These are phyloP conservation scores for Aspergillus hortae DNA, from an alignment of 2,329 filamentous ascomycete genomes.

Conservation along the genomic window DNA sequence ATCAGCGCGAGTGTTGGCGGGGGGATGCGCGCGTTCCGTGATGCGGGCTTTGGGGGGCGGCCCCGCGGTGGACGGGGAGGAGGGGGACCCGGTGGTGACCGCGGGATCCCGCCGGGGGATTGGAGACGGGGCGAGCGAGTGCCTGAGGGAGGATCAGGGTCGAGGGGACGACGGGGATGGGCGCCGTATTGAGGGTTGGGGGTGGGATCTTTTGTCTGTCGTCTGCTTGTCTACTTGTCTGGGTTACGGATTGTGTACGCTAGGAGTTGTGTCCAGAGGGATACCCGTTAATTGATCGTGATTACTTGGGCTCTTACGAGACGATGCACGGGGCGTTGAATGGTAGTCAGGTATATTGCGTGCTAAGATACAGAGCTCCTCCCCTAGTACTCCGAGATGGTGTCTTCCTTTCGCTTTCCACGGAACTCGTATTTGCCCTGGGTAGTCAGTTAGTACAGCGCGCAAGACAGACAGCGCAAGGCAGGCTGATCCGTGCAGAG, in stretches of 20 bases:
- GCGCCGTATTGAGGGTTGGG: conserved; percentile 32
- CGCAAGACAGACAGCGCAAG: too few relatives aligned
- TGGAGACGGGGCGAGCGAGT: conserved; percentile 49
- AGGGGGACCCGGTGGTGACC: conserved; percentile 35
- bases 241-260: too few relatives aligned
- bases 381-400: conserved; percentile 69
- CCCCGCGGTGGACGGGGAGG: conserved; percentile 39
- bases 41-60: conserved; percentile 43
- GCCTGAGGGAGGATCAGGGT: conserved; percentile 33
- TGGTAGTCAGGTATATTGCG: conserved; percentile 19
- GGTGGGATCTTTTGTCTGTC: background rate
- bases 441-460: conserved; percentile 12
- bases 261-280: conserved; percentile 13
- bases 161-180: conserved; percentile 37
- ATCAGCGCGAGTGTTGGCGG: conserved; percentile 41
- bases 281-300: conserved; percentile 11
- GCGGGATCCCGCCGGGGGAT: conserved; percentile 43
- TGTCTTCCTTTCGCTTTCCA: conserved; percentile 83
- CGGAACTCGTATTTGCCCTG: conserved; percentile 84
- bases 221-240: background rate
- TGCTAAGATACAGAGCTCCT: background rate
- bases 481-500: background rate
- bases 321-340: background rate
- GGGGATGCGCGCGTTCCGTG: conserved; percentile 42
- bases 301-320: background rate